These are phyloP conservation scores for Oidiodendron maius DNA, from an alignment of 495 filamentous ascomycete species.

Conservation along the genomic window DNA sequence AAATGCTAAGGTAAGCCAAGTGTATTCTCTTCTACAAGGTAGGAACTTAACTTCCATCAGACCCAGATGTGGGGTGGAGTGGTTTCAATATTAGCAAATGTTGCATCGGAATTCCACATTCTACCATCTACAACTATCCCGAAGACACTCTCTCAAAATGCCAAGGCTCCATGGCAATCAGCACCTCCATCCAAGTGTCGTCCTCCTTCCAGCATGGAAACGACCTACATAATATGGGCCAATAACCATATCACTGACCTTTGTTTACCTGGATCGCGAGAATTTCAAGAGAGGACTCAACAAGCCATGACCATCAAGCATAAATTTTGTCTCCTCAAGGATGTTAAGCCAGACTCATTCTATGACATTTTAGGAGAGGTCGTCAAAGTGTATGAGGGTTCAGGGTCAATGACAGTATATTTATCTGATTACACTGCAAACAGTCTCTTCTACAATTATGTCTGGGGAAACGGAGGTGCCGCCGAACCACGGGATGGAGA, in stretches of 20 bases:
- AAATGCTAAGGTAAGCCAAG: slow-evolving; percentile 30
- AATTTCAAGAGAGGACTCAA: slow-evolving; percentile 34
- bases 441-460: slow-evolving; percentile 46
- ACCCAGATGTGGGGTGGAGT: slow-evolving; percentile 25
- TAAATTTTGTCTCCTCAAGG: slow-evolving; percentile 62
- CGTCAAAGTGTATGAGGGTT: slow-evolving; percentile 52
- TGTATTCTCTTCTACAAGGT: slow-evolving; percentile 15
- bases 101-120: slow-evolving; percentile 28
- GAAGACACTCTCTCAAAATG: slow-evolving; percentile 16
- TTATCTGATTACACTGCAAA: slow-evolving; percentile 85
- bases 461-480: slow-evolving; percentile 38
- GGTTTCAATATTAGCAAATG: slow-evolving; percentile 34
- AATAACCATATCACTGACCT: slow-evolving; percentile 35
- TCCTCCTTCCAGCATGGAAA: slow-evolving; percentile 7
- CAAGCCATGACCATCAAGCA: slow-evolving; percentile 36
- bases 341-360: slow-evolving; percentile 46
- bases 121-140: slow-evolving; percentile 36
- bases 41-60: slow-evolving; percentile 9
- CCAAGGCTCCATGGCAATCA: slow-evolving; percentile 4
- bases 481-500: slow-evolving; percentile 42
- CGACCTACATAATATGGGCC: slow-evolving; percentile 32
- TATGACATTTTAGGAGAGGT: slow-evolving; percentile 75
- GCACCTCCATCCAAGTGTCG: not conserved
- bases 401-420: slow-evolving; percentile 55
- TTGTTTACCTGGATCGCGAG: slow-evolving; percentile 34